Conservation (phyloP, 2,329 filamentous ascomycete species). For the Leptographium lundbergii region DNA sequence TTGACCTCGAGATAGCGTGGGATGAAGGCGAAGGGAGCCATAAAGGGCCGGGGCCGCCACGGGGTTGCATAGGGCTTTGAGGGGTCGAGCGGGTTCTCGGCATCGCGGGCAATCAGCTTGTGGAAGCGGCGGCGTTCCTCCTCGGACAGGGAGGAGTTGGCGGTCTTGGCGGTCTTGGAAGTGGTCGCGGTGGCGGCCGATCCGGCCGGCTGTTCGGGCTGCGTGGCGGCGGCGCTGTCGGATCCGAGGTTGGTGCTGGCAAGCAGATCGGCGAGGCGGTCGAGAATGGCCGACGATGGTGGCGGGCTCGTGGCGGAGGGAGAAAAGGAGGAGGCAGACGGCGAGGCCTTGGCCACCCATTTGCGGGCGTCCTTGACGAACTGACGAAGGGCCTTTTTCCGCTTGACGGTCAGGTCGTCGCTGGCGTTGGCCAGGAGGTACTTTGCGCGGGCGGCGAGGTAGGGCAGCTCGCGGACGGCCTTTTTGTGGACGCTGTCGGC, state of each 20-base stretch:
- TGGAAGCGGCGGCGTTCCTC: conserved; percentile 42
- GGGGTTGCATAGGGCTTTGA: conserved; percentile 81
- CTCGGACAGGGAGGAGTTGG: conserved; percentile 24
- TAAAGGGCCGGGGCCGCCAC: conserved; percentile 76
- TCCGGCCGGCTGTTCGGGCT: background rate
- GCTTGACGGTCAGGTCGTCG: conserved; percentile 46
- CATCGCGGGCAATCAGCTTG: conserved; percentile 46
- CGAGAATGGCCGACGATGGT: conserved; percentile 35
- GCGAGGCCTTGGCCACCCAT: conserved; percentile 42
- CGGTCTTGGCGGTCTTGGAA: background rate
- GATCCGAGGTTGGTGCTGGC: background rate
- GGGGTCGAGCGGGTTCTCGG: conserved; percentile 64
- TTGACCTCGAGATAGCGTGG: conserved; percentile 95
- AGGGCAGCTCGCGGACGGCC: conserved; percentile 10
- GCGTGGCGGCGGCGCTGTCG: background rate
- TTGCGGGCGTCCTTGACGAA: conserved; percentile 55
- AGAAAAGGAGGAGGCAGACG: background rate
- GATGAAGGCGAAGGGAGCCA: conserved; percentile 89
- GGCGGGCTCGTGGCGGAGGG: conserved; percentile 7
- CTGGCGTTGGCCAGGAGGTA: conserved; percentile 12
- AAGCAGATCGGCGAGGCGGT: conserved; percentile 40
- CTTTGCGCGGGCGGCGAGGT: conserved; percentile 33
- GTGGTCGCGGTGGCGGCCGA: background rate
- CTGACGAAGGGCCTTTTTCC: conserved; percentile 63
- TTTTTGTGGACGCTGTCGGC: conserved; percentile 5